Percentiles rank a stretch among this genome's conserved stretches.
Evolutionary conservation across 148 eudicot species (phyloP).

Genomic region (Amaranthus hypochondriacus): DNA sequence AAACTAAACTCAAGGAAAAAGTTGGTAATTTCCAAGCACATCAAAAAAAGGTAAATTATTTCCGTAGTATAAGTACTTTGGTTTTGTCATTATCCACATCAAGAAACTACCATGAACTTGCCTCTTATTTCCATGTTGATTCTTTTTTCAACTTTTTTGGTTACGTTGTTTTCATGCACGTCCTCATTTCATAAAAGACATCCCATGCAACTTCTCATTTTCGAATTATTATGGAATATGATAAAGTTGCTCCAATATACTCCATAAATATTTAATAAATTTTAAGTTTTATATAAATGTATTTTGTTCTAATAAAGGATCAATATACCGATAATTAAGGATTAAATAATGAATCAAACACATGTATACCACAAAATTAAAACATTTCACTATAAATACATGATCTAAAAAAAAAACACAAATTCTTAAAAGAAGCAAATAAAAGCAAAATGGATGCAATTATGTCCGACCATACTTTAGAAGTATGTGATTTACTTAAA

Average conservation of each 20-base stretch:
- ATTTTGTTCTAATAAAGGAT: too few species aligned
- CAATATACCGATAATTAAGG: too few species aligned
- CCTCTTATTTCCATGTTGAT: slow-evolving; percentile 5
- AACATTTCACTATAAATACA: too few species aligned
- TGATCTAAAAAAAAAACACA: too few species aligned
- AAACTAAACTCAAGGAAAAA: background rate
- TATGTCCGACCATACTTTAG: too few species aligned
- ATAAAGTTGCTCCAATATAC: background rate
- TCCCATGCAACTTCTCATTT: background rate
- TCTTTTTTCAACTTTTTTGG: too few species aligned
- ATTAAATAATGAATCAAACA: too few species aligned
- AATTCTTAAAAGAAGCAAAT: too few species aligned
- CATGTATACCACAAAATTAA: too few species aligned
- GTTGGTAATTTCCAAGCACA: slow-evolving; percentile 1
- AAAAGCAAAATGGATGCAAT: too few species aligned
- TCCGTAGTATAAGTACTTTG: background rate
- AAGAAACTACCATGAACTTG: slow-evolving; percentile 26
- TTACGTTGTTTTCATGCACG: background rate
- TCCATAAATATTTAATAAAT: background rate
- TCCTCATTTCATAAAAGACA: slow-evolving; percentile 9
- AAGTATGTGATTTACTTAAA: too few species aligned
- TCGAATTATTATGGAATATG: background rate
- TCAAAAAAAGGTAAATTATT: background rate
- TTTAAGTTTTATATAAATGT: too few species aligned
- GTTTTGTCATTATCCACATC: slow-evolving; percentile 18